Conservation (phyloP, 331 rosid species). For the Erythrophleum ivorense region DNA sequence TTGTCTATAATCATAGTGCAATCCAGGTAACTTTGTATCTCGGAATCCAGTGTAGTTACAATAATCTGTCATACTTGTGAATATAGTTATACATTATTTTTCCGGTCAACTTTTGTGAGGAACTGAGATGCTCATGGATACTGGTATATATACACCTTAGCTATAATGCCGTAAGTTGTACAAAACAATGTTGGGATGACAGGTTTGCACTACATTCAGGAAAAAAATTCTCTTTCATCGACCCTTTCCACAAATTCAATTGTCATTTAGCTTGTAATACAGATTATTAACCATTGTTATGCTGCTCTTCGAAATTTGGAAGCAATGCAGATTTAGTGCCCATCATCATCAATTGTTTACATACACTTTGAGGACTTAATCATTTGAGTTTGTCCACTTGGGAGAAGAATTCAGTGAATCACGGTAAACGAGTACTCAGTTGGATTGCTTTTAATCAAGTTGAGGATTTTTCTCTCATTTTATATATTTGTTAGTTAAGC, state of each 20-base stretch:
- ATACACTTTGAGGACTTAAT: slow-evolving; percentile 15
- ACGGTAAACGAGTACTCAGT: slow-evolving; percentile 19
- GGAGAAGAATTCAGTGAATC: slow-evolving; percentile 31
- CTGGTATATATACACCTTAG: neutral
- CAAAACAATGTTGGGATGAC: slow-evolving; percentile 26
- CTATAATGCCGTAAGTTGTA: slow-evolving; percentile 34
- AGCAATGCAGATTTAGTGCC: slow-evolving; percentile 1
- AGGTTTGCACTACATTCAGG: neutral
- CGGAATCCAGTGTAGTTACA: slow-evolving; percentile 26
- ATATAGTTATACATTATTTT: slow-evolving; percentile 37
- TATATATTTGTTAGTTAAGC: slow-evolving; percentile 49
- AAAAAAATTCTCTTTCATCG: neutral
- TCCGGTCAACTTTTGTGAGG: slow-evolving; percentile 22
- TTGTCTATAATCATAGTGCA: slow-evolving; percentile 32
- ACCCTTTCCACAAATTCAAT: neutral
- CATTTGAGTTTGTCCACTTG: slow-evolving; percentile 40
- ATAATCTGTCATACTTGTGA: slow-evolving; percentile 43
- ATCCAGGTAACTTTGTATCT: slow-evolving; percentile 37
- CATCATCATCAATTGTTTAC: slow-evolving; percentile 13
- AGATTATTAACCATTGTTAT: neutral
- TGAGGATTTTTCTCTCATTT: slow-evolving; percentile 3
- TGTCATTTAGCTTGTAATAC: slow-evolving; percentile 1
- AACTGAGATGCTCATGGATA: neutral
- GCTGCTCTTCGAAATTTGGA: neutral
- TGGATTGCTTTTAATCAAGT: slow-evolving; percentile 36